These are phyloP conservation scores for Alloascoidea africana DNA, from an alignment of 805 yeast genomes.

Conservation along the genomic window DNA sequence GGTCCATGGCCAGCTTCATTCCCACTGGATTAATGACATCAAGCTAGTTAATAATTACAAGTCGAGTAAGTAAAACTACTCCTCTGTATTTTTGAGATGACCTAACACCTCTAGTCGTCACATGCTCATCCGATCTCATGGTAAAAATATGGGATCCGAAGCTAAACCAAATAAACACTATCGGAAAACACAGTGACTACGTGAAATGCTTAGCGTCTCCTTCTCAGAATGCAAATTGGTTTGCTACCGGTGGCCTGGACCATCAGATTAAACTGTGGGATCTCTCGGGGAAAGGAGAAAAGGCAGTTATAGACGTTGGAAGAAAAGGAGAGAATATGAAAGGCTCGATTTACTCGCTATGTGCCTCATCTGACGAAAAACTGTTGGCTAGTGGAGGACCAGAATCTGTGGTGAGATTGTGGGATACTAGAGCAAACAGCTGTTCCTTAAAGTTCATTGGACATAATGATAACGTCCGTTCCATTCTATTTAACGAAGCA, in stretches of 20 bases:
- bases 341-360: slow-evolving; percentile 61
- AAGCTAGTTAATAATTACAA: slow-evolving; percentile 24
- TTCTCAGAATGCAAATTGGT: slow-evolving; percentile 15
- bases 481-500: slow-evolving; percentile 37
- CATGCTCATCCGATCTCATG: slow-evolving; percentile 75
- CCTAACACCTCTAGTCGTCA: slow-evolving; percentile 19
- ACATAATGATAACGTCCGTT: slow-evolving; percentile 68
- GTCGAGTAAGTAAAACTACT: slow-evolving; percentile 13
- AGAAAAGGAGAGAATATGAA: slow-evolving; percentile 23
- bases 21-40: slow-evolving; percentile 84
- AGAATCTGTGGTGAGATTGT: slow-evolving; percentile 47
- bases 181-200: slow-evolving; percentile 75
- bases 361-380: slow-evolving; percentile 19
- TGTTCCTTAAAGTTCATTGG: slow-evolving; percentile 36
- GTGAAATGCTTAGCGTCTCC: slow-evolving; percentile 49
- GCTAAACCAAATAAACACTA: slow-evolving; percentile 8
- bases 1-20: slow-evolving; percentile 37
- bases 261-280: slow-evolving; percentile 65
- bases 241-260: slow-evolving; percentile 78
- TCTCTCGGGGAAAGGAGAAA: slow-evolving; percentile 16
- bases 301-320: slow-evolving; percentile 17
- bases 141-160: slow-evolving; percentile 48
- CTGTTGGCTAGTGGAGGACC: slow-evolving; percentile 70
- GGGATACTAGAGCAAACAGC: slow-evolving; percentile 35
- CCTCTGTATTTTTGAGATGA: neutral